phyloP scores from a whole-genome alignment of 2,329 filamentous ascomycete genomes.

The Cercospora zeina region DNA sequence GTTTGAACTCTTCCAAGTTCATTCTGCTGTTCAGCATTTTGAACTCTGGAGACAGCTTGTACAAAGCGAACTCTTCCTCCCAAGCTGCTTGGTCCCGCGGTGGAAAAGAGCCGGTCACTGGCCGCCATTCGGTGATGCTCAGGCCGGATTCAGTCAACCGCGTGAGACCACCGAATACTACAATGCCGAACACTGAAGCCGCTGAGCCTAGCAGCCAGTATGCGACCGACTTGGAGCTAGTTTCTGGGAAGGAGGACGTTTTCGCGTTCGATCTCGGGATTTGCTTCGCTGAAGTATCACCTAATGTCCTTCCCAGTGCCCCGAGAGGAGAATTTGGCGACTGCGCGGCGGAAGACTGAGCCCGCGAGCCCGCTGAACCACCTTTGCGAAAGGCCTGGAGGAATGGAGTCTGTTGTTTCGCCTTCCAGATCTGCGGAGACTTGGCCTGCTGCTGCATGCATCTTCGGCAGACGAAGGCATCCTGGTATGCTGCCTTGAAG shows the following conservation, averaged over 20 bases:
- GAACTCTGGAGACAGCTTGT: conserved; percentile 90
- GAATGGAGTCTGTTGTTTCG: conserved; percentile 40
- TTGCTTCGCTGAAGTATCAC: conserved; percentile 15
- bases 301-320: conserved; percentile 38
- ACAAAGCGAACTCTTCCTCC: conserved; percentile 91
- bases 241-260: conserved; percentile 33
- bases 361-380: conserved; percentile 26
- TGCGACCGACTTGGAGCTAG: conserved; percentile 72
- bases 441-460: conserved; percentile 38
- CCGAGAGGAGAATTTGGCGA: conserved; percentile 37
- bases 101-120: conserved; percentile 87
- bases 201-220: conserved; percentile 94
- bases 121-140: conserved; percentile 98
- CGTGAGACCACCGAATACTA: conserved; percentile 91
- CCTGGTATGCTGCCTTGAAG: conserved; percentile 27
- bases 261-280: conserved; percentile 4
- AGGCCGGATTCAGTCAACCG: conserved; percentile 93
- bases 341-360: conserved; percentile 28
- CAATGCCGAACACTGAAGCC: conserved; percentile 92
- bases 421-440: conserved; percentile 19
- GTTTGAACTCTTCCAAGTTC: conserved; percentile 90
- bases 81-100: conserved; percentile 78
- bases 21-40: conserved; percentile 89
- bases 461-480: conserved; percentile 38
- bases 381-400: conserved; percentile 39